Percentiles rank a stretch among this genome's conserved stretches.
phyloP scores from a whole-genome alignment of 371 early-diverging fungal genomes.

The Capillidium rhysosporum region DNA sequence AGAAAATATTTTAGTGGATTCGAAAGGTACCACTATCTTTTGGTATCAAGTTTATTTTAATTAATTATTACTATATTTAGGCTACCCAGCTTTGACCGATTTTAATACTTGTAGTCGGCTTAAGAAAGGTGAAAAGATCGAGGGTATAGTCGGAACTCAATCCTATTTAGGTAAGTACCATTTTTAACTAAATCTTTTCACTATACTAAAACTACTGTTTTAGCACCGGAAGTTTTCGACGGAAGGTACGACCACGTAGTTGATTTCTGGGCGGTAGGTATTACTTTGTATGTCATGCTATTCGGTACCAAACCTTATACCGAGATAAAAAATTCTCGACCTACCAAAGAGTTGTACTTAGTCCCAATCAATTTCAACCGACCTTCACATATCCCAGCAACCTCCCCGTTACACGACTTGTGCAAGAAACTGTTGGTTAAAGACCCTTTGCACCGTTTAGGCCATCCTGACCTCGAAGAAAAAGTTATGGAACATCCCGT shows the following conservation, averaged over 20 bases:
- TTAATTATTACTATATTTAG: conserved; percentile 6
- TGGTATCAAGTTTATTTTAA: too few species aligned
- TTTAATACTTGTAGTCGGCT: conserved; percentile 54
- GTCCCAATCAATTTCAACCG: not conserved
- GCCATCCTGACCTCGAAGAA: not conserved
- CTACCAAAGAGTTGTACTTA: too few species aligned
- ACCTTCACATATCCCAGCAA: not conserved
- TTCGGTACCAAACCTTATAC: conserved; percentile 17
- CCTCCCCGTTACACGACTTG: not conserved
- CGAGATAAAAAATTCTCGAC: not conserved
- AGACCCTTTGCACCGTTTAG: conserved; percentile 3
- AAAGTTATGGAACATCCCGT: too few species aligned
- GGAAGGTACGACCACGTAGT: conserved; percentile 50
- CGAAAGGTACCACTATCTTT: conserved; percentile 16
- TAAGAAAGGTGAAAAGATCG: conserved; percentile 27
- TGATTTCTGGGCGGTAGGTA: conserved; percentile 87
- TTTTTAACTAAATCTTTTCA: not conserved
- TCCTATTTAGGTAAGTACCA: conserved; percentile 64
- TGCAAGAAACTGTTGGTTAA: not conserved
- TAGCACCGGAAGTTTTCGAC: conserved; percentile 64
- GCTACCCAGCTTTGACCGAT: conserved; percentile 58
- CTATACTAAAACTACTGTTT: not conserved
- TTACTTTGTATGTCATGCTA: conserved; percentile 51
- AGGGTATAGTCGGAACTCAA: conserved; percentile 52
- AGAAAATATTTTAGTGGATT: conserved; percentile 65